Percentiles rank a stretch among this genome's conserved stretches.
Conservation (phyloP, 225 moss, liverwort and hornwort genomes). For the Thuidium tamariscinum region DNA sequence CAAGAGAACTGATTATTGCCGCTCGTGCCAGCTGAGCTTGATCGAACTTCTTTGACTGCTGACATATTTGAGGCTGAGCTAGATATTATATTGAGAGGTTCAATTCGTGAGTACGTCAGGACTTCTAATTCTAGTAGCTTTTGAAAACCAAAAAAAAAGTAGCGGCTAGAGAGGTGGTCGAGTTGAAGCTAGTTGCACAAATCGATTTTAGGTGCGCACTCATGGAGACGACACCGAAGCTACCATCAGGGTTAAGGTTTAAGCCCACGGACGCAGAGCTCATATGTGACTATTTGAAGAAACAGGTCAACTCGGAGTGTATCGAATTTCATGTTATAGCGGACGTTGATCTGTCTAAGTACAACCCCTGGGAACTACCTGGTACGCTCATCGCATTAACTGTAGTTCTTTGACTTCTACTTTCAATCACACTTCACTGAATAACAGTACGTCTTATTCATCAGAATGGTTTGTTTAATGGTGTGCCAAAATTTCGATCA, state of each 20-base stretch:
- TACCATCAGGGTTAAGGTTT: conserved; percentile 75
- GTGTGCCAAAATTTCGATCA: not conserved
- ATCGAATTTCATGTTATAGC: conserved; percentile 41
- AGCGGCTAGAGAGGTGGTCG: not conserved
- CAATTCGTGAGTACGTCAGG: not conserved
- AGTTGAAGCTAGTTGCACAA: too few relatives aligned
- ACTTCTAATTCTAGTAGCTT: not conserved
- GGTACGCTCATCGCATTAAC: conserved; percentile 13
- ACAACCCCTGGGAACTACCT: conserved; percentile 71
- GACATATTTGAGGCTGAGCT: not conserved
- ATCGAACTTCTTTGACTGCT: not conserved
- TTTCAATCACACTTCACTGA: not conserved
- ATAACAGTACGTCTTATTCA: not conserved
- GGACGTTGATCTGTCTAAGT: conserved; percentile 62
- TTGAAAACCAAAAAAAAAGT: not conserved
- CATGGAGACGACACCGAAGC: not conserved
- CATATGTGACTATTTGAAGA: conserved; percentile 37
- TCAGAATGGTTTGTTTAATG: not conserved
- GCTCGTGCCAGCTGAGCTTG: not conserved
- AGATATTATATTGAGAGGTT: not conserved
- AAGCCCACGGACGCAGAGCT: conserved; percentile 70
- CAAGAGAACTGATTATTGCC: not conserved
- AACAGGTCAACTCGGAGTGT: conserved; percentile 25
- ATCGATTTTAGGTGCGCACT: not conserved
- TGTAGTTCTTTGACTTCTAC: not conserved